These are phyloP conservation scores for Fraxinus quadrangulata DNA, from an alignment of 257 asterid species.

Conservation along the genomic window DNA sequence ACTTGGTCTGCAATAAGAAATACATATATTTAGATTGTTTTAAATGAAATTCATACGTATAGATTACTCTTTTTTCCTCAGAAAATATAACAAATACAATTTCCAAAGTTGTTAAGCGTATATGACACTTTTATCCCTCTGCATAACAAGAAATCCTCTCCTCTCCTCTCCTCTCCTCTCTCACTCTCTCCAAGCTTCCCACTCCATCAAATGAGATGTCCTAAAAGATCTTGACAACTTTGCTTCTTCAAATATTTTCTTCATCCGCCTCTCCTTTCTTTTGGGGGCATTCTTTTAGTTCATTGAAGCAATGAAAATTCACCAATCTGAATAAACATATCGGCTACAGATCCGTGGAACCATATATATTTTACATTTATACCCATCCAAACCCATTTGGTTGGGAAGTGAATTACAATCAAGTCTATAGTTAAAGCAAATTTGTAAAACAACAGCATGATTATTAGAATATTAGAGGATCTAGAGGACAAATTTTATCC, in stretches of 20 bases:
- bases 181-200: not conserved
- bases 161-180: not conserved
- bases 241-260: not conserved
- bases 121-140: not conserved
- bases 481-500: not conserved
- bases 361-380: not conserved
- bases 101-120: not conserved
- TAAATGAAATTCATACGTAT: slow-evolving; percentile 3
- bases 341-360: not conserved
- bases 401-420: not conserved
- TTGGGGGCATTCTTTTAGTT: not conserved
- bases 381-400: not conserved
- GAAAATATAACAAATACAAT: not conserved
- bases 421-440: not conserved
- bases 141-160: not conserved
- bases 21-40: not conserved
- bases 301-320: not conserved
- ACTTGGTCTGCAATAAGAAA: slow-evolving; percentile 5
- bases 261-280: not conserved
- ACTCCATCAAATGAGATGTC: not conserved
- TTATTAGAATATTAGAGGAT: not conserved
- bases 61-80: not conserved
- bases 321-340: not conserved
- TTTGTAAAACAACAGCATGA: not conserved
- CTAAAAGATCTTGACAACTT: not conserved